Evolutionary conservation across 1,284 basidiomycete genomes (phyloP), one percentile per base, ranked within the genome.

Genomic region (Fomitopsis betulina): DNA sequence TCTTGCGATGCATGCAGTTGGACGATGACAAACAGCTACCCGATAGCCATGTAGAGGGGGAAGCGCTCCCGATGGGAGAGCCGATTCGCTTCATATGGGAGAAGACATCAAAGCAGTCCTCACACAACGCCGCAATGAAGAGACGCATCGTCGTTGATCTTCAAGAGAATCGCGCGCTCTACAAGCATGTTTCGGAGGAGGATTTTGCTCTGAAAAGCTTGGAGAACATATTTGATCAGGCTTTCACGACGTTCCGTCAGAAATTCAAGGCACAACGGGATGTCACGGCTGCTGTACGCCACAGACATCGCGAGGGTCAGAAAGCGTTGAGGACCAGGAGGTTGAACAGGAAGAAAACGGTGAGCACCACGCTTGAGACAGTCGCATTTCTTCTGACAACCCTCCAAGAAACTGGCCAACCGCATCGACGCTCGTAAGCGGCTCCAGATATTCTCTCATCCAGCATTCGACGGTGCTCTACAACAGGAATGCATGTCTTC

Each of bases 401-500:
- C 27, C 19, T 8, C 47, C 63, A 2, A 89, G 87, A 90, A 91
- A 79, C 77, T 90, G 38, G 77, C 71, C 53, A 82, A 80, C 68
- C 85, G 87, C 25, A 76, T 79, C 7, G 82, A 83, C 25, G 76
- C 80, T 27, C 79, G 88, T 23, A 73, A 82, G 62, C 80, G 76
- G 54, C 68, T 83, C 23, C 70, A 71, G 30, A 73, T 67, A 0
- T 86, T 87, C 59, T 77, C 82, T 54, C 81, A 87, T 68, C 73
- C 81, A 12, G 76, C 73, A 15, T 90, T 90, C 65, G 85, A 89
- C 63, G 79, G 81, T 17, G 87, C 88, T 8, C 71, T 90, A 55
- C 83, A 86, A 58, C 61, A 82, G 17, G 89, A 89, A 50, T 91
- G 87, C 68, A 89, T 91, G 84, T 90, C 88, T 17, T 87, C 85